phyloP scores from a whole-genome alignment of 768 basidiomycete genomes.

The Mycena filopes region DNA sequence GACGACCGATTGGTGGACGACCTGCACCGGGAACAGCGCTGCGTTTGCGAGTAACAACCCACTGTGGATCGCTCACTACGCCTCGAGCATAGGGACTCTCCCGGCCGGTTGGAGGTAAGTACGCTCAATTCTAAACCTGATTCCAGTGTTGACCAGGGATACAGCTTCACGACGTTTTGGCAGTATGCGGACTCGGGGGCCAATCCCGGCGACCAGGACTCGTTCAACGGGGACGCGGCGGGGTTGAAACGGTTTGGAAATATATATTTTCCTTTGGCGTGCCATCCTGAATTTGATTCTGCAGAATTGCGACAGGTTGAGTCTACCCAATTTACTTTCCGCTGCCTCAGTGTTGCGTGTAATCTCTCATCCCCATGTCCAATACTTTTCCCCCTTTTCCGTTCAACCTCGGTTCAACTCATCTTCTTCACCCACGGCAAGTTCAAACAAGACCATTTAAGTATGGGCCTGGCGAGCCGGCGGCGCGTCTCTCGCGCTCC shows the following conservation, averaged over 20 bases:
- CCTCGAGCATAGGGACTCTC: slow-evolving; percentile 60
- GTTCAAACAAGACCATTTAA: too few relatives aligned
- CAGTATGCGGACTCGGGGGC: slow-evolving; percentile 66
- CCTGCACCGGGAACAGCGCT: slow-evolving; percentile 69
- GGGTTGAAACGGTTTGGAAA: slow-evolving; percentile 53
- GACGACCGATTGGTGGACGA: slow-evolving; percentile 74
- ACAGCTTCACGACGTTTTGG: slow-evolving; percentile 66
- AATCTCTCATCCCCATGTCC: too few relatives aligned
- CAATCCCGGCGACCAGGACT: slow-evolving; percentile 67
- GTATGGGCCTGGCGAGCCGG: too few relatives aligned
- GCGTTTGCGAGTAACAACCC: slow-evolving; percentile 63
- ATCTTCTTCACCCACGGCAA: too few relatives aligned
- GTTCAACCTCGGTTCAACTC: too few relatives aligned
- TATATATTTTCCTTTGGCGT: slow-evolving; percentile 4
- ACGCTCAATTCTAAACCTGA: too few relatives aligned
- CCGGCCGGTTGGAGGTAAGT: slow-evolving; percentile 67
- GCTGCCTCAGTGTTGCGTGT: too few relatives aligned
- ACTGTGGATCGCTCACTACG: slow-evolving; percentile 69
- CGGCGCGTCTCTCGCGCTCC: too few relatives aligned
- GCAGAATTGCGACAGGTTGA: slow-evolving; percentile 17
- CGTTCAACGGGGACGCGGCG: slow-evolving; percentile 63
- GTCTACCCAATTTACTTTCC: too few relatives aligned
- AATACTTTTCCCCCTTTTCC: too few relatives aligned
- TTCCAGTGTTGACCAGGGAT: not conserved
- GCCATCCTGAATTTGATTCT: not conserved